phyloP scores from a whole-genome alignment of 2,329 filamentous ascomycete species.

The Verticillium tricorpus region DNA sequence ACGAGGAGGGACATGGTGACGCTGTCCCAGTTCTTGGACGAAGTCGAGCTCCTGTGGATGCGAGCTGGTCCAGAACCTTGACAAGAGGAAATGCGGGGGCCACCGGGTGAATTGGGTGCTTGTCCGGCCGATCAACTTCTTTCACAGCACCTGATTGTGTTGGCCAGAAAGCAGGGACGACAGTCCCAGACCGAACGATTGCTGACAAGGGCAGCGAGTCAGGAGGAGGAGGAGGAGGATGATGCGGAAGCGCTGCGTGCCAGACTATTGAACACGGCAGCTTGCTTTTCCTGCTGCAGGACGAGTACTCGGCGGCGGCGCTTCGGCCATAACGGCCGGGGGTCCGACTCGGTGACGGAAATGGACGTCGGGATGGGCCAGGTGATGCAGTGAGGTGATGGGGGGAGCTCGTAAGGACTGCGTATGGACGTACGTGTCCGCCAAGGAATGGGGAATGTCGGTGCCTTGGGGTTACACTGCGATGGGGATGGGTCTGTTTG shows the following conservation, averaged over 20 bases:
- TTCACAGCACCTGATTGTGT: neutral
- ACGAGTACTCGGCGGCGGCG: neutral
- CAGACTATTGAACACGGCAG: neutral
- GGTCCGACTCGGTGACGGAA: neutral
- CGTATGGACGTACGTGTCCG: neutral
- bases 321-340: neutral
- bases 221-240: neutral
- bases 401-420: neutral
- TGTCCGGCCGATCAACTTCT: neutral
- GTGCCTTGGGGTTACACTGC: slow-evolving; percentile 10
- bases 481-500: neutral
- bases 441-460: slow-evolving; percentile 5
- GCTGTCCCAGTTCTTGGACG: slow-evolving; percentile 7
- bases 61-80: neutral
- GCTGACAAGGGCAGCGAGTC: too few relatives aligned
- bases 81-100: neutral
- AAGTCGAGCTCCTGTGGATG: slow-evolving; percentile 11
- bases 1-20: neutral
- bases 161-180: neutral
- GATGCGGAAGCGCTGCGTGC: neutral
- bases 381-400: neutral
- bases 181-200: neutral
- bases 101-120: neutral
- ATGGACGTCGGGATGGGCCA: neutral
- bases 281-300: neutral